Evolutionary conservation across 768 basidiomycete genomes (phyloP), one percentile per base, ranked within the genome.

Genomic region (Trametes cubensis): DNA sequence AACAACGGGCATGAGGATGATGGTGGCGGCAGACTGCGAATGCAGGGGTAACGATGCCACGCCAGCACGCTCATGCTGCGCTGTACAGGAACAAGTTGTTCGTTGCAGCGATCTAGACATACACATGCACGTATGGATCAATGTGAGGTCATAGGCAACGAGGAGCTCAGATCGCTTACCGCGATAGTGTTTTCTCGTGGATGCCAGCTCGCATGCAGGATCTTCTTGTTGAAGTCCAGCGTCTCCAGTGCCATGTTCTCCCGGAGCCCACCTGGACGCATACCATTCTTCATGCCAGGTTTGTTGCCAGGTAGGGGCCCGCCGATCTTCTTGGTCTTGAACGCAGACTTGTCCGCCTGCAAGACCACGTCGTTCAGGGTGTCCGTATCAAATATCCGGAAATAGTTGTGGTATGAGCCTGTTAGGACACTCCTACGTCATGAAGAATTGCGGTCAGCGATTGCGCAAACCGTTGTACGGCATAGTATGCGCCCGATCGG

Each of bases 381-480:
- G 62, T 96, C 93, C 14, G 68, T 85, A 75, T 98, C 96, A 78
- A 94, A 99, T 86, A 99, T 97, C 75, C 95, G 94, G 90, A 99
- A 95, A 80, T 96, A 98, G 79, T 99, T 99, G 80, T 98, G 96
- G 80, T 99, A 99, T 53, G 97, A 98, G 46, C 97, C 97, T n/a
- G 97, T 98, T 66, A 99, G 81, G 62, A 98, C 94, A 75, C 95
- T 88, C 71, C 97, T 99, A 63, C 45, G 59, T 51, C 52, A 50
- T 49, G 28, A 6, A n/a, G 55, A 8, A 50, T 17, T 28, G 40
- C n/a, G 52, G 39, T 39, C 34, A 49, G 41, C 14, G 17, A 34
- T 23, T 28, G 48, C 5, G 21, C 23, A 6, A 23, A 49, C 6
- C 6, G 11, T 34, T 11, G 34, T 34, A 11, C 25, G 48, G 26